Evolutionary conservation across 2,329 filamentous ascomycete species (phyloP).

Genomic region (Pyrenophora tritici-repentis): DNA sequence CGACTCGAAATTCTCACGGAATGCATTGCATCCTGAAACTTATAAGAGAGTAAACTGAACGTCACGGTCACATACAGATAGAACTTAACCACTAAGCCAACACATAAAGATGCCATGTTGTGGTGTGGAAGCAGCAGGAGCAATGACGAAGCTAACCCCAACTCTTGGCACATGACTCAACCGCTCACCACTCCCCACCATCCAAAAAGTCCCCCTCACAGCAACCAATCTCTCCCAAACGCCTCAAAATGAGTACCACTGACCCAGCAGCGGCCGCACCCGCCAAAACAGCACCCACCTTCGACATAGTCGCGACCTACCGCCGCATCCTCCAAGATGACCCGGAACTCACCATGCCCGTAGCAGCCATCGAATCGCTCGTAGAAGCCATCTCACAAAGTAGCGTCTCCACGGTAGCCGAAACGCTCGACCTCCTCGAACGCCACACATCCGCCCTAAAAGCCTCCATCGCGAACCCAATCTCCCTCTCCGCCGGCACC

Average conservation of each 20-base stretch:
- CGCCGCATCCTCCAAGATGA: constrained; percentile 68
- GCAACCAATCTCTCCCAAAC: background rate
- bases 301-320: constrained; percentile 68
- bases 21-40: no score
- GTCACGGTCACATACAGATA: background rate
- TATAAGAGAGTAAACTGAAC: no score
- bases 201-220: constrained; percentile 10
- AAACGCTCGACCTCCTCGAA: constrained; percentile 86
- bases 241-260: constrained; percentile 34
- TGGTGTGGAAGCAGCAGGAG: background rate
- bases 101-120: no score
- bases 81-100: no score
- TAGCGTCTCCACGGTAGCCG: constrained; percentile 84
- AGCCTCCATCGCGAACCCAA: constrained; percentile 79
- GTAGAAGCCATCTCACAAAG: constrained; percentile 83
- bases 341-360: constrained; percentile 88
- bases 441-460: constrained; percentile 79
- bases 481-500: constrained; percentile 90
- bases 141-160: background rate
- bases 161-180: constrained; percentile 20
- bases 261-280: constrained; percentile 15
- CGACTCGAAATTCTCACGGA: no score
- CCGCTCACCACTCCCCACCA: constrained; percentile 26
- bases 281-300: constrained; percentile 30
- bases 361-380: constrained; percentile 90